Percentiles rank a stretch among this genome's conserved stretches.
phyloP scores from a whole-genome alignment of 768 basidiomycete genomes.

The Agrocybe praecox region DNA sequence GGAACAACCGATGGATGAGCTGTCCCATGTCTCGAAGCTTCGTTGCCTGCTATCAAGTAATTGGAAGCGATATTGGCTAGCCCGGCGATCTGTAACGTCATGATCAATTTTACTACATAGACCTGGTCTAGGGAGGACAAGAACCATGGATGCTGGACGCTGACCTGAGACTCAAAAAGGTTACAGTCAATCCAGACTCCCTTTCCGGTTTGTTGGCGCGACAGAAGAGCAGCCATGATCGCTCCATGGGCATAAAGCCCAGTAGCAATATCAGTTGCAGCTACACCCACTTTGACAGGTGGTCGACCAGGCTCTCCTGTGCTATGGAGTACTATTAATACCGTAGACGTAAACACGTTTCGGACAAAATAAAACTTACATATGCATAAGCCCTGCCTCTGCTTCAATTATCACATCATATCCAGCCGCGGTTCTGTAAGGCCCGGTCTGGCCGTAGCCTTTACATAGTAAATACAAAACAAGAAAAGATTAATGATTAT shows the following conservation, averaged over 20 bases:
- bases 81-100: conserved; percentile 69
- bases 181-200: conserved; percentile 94
- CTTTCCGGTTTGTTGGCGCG: conserved; percentile 79
- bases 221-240: conserved; percentile 87
- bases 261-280: conserved; percentile 87
- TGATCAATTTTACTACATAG: conserved; percentile 1
- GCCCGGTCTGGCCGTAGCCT: conserved; percentile 78
- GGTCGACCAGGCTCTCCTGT: conserved; percentile 88
- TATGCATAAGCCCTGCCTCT: conserved; percentile 94
- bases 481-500: background rate
- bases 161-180: conserved; percentile 88
- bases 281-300: conserved; percentile 95
- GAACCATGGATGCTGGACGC: conserved; percentile 19
- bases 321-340: conserved; percentile 34
- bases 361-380: conserved; percentile 47
- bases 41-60: conserved; percentile 84
- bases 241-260: conserved; percentile 91
- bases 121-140: background rate
- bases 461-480: background rate
- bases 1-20: conserved; percentile 94
- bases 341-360: background rate
- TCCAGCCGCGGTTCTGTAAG: conserved; percentile 79
- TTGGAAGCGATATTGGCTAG: conserved; percentile 93
- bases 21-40: conserved; percentile 88
- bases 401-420: conserved; percentile 89